Base-by-base conservation (phyloP, 192 early-diverging fungal genomes). In the Phlyctochytrium arcticum region DNA sequence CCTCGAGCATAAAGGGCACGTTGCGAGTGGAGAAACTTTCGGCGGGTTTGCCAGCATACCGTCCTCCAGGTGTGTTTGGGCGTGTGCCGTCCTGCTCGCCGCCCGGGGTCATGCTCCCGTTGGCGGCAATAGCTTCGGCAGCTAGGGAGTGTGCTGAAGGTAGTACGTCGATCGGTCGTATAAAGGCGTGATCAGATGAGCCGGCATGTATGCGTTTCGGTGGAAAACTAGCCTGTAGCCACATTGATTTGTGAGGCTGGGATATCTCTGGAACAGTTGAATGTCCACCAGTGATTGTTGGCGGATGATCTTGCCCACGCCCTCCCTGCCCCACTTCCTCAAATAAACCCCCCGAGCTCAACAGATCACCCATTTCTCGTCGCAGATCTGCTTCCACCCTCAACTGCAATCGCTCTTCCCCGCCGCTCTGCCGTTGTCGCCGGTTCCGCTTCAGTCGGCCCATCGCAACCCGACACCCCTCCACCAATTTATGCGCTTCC, bases 1-100 rank as follows among this genome's bases (percentile, higher is more conserved):
- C 46, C 17, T 77, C 60, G 10, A 80, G 63, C 78, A 80, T 80
- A 36, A 70, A 80, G n/a, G 69, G 70, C n/a, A 80, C 75, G 57
- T 80, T 80, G 21, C 65, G 36, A 50, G 59, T 60, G 21, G 59
- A 60, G 27, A 50, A 60, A 6, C 46, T 17, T 27, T 60, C 59
- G 24, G 42, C 19, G 36, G 59, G 36, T 32, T 57, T 57, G 15
- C 12, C n/a, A 53, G 15, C 15, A 10, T 12, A 10, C 10, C 39
- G 39, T 42, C 39, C 39, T 42, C n/a, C n/a, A n/a, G 39, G 39
- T 19, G 0, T 44, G 39, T 44, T 2, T 44, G 39, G 12, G 21
- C 15, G 12, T n/a, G n/a, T n/a, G n/a, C n/a, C n/a, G n/a, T n/a
- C n/a, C n/a, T n/a, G n/a, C n/a, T n/a, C n/a, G n/a, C n/a, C n/a